Evolutionary conservation across 2,329 filamentous ascomycete species (phyloP).

Genomic region (Esteya vermicola): DNA sequence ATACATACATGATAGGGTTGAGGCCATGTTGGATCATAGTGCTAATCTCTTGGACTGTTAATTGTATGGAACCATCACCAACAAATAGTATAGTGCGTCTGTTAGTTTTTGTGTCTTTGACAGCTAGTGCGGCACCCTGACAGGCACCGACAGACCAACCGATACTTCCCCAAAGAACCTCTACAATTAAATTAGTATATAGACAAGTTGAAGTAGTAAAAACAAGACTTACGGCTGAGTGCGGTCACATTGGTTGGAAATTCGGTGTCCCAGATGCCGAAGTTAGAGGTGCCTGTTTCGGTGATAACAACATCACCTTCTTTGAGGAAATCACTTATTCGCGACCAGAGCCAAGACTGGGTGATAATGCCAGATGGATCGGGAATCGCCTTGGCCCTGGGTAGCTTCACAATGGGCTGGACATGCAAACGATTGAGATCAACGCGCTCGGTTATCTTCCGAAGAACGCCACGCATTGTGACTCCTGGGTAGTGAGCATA

Average conservation of each 20-base stretch:
- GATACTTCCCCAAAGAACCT: slow-evolving; percentile 48
- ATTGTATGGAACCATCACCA: slow-evolving; percentile 78
- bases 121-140: slow-evolving; percentile 55
- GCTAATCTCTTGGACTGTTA: slow-evolving; percentile 71
- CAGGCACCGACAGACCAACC: slow-evolving; percentile 45
- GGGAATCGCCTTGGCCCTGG: slow-evolving; percentile 17
- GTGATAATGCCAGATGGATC: slow-evolving; percentile 9
- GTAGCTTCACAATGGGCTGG: slow-evolving; percentile 36
- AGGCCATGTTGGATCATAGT: slow-evolving; percentile 68
- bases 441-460: slow-evolving; percentile 49
- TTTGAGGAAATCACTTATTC: slow-evolving; percentile 10
- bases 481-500: slow-evolving; percentile 69
- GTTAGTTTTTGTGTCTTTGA: slow-evolving; percentile 32
- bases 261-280: slow-evolving; percentile 73
- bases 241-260: slow-evolving; percentile 61
- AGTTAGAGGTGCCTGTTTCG: slow-evolving; percentile 78
- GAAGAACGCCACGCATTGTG: slow-evolving; percentile 64
- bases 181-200: slow-evolving; percentile 2
- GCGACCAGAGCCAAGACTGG: slow-evolving; percentile 11
- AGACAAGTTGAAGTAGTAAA: not conserved
- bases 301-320: slow-evolving; percentile 67
- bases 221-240: slow-evolving; percentile 30
- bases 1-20: slow-evolving; percentile 57
- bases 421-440: slow-evolving; percentile 43
- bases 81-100: slow-evolving; percentile 69